Evolutionary conservation across 805 yeast genomes (phyloP).

Genomic region (Cyberlindnera saturnus): DNA sequence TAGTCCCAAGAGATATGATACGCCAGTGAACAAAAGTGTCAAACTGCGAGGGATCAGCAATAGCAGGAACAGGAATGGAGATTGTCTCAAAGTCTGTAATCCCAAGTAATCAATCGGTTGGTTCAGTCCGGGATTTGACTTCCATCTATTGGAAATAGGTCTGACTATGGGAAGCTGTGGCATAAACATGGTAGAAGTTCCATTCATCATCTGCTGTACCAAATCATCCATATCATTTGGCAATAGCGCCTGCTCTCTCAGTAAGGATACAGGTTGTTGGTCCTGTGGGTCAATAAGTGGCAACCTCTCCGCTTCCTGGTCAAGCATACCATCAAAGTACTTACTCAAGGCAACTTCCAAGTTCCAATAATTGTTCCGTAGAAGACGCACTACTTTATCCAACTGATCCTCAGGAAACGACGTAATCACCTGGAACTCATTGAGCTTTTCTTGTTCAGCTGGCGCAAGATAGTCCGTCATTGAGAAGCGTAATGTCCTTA

Average conservation of each 20-base stretch:
- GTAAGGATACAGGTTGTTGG: neutral
- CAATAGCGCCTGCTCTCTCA: no score
- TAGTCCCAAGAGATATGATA: conserved; percentile 29
- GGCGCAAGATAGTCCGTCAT: conserved; percentile 26
- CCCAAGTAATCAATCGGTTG: conserved; percentile 9
- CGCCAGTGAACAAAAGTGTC: conserved; percentile 35
- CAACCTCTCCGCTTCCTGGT: conserved; percentile 14
- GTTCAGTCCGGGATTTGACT: conserved; percentile 9
- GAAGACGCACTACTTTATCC: conserved; percentile 38
- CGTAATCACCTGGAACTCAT: conserved; percentile 46
- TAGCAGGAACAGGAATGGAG: conserved; percentile 43
- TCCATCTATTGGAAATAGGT: conserved; percentile 27
- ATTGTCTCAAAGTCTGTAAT: conserved; percentile 7
- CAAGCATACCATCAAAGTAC: conserved; percentile 54
- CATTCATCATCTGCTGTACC: conserved; percentile 1
- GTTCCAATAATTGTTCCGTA: conserved; percentile 52
- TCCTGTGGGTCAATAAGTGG: neutral
- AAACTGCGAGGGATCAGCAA: conserved; percentile 50
- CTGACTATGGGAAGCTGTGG: conserved; percentile 28
- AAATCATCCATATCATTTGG: neutral
- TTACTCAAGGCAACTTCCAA: conserved; percentile 55
- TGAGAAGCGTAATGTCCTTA: neutral
- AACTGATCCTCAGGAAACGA: conserved; percentile 41
- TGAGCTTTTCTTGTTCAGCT: conserved; percentile 37
- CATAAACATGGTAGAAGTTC: neutral